Evolutionary conservation across 1,284 basidiomycete species (phyloP).

Genomic region (Heliocybe sulcata): DNA sequence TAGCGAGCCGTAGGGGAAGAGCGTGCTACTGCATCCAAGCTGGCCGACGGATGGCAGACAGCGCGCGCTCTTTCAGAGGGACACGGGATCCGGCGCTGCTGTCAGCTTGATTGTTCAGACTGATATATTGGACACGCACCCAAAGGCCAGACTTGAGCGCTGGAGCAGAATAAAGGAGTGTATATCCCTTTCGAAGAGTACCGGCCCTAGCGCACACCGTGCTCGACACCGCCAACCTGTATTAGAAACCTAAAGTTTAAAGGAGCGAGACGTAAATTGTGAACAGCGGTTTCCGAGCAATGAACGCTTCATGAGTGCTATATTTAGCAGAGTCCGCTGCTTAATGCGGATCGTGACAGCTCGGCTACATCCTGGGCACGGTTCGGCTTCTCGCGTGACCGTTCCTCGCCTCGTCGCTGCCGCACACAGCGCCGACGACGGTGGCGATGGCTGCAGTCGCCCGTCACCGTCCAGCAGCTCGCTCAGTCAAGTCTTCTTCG

Average conservation of each 20-base stretch:
- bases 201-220: not conserved
- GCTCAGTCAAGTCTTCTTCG: slow-evolving; percentile 19
- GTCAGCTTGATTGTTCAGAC: too few species aligned
- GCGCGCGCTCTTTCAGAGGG: too few species aligned
- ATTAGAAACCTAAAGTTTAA: not conserved
- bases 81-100: too few species aligned
- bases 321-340: not conserved
- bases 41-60: too few species aligned
- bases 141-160: too few species aligned
- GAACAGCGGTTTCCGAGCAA: not conserved
- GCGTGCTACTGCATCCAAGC: not conserved
- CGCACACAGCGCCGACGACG: not conserved
- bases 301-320: not conserved
- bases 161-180: too few species aligned
- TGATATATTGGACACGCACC: too few species aligned
- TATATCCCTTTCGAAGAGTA: too few species aligned
- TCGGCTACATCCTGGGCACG: not conserved
- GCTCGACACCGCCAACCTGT: not conserved
- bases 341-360: too few species aligned
- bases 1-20: not conserved
- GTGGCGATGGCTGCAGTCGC: slow-evolving; percentile 1
- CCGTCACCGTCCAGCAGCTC: slow-evolving; percentile 8
- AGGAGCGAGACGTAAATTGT: too few species aligned
- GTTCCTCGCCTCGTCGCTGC: not conserved
- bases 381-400: not conserved